Conservation (phyloP, 345 rosid species). For the Balakata baccata region DNA sequence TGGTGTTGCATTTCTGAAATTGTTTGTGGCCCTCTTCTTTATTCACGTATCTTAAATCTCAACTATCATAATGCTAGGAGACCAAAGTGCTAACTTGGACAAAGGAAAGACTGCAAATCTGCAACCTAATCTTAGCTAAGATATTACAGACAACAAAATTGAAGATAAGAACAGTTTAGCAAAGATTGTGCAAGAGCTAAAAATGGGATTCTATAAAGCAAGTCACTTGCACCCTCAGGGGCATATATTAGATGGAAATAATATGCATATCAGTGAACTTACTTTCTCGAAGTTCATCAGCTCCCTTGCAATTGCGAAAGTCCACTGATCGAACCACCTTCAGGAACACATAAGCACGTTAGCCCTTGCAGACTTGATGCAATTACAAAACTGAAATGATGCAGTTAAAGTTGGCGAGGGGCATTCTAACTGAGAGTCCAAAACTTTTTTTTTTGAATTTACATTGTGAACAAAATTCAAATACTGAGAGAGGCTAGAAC, state of each 20-base stretch:
- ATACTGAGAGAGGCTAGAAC: neutral
- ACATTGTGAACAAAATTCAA: no score
- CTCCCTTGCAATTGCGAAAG: conserved; percentile 58
- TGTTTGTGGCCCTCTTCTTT: no score
- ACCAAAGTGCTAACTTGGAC: neutral
- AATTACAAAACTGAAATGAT: neutral
- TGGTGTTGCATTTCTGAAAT: no score
- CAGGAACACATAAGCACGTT: conserved; percentile 19
- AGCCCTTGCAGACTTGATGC: neutral
- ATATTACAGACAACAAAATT: neutral
- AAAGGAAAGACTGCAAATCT: neutral
- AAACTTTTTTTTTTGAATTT: no score
- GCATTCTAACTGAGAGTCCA: neutral
- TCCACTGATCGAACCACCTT: conserved; percentile 66
- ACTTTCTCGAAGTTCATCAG: conserved; percentile 69
- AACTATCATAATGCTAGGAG: neutral
- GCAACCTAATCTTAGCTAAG: neutral
- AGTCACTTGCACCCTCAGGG: neutral
- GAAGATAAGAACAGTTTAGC: neutral
- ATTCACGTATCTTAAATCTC: neutral
- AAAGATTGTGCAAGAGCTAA: neutral
- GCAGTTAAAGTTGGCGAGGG: neutral
- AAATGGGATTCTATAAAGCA: neutral
- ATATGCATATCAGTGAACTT: conserved; percentile 25
- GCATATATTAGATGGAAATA: neutral